Evolutionary conservation across 352 stramenopile species (phyloP).

Genomic region (Blastocystis sp.): DNA sequence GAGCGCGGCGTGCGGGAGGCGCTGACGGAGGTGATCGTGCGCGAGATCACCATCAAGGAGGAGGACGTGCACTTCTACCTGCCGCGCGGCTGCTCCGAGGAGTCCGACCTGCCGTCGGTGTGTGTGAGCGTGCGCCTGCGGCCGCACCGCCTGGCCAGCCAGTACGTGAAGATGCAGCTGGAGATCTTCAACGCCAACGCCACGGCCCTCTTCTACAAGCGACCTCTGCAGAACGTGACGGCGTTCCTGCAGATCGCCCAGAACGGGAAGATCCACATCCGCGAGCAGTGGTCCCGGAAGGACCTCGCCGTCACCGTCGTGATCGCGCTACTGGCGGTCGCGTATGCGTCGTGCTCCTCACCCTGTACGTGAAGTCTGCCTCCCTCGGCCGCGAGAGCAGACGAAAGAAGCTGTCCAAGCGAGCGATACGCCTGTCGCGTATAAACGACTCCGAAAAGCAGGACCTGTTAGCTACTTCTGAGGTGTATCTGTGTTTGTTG

Average conservation of each 20-base stretch:
- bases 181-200: constrained; percentile 68
- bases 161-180: constrained; percentile 62
- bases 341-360: neutral
- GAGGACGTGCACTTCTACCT: constrained; percentile 38
- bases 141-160: neutral
- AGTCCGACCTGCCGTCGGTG: neutral
- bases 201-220: constrained; percentile 40
- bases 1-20: neutral
- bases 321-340: neutral
- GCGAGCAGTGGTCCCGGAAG: neutral
- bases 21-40: neutral
- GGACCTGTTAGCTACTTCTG: neutral
- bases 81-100: neutral
- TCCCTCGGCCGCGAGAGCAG: neutral
- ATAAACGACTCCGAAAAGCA: neutral
- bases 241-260: neutral
- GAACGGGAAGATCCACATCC: neutral
- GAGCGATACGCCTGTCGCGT: neutral
- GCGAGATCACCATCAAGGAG: constrained; percentile 44
- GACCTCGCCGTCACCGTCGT: neutral
- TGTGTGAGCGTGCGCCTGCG: constrained; percentile 8
- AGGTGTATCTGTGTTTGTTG: neutral
- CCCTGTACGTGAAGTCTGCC: neutral
- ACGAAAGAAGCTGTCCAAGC: neutral
- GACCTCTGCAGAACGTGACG: neutral